Evolutionary conservation across 2,329 filamentous ascomycete species (phyloP), one percentile per base, ranked within the genome.

Genomic region (Pestalotiopsis fici): DNA sequence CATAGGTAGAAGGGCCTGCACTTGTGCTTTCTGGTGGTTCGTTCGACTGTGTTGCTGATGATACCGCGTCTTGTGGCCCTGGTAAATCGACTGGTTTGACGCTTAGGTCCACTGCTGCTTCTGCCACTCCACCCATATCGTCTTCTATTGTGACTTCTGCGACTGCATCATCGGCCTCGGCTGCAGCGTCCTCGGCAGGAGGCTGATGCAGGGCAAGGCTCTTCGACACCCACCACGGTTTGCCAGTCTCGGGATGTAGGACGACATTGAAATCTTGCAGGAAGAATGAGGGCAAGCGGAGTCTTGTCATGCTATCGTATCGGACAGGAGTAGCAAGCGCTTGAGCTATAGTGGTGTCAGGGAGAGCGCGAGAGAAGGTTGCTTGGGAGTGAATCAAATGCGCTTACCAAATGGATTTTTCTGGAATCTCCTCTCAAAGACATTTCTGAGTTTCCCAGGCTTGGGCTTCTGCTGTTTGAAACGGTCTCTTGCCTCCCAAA

Each of bases 401-500:
- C 65, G 13, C 80, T 35, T 80, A 91, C 90, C 91, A 71, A 87
- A 93, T 2, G 90, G 83, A 70, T 92, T 94, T 47, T 83, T 83
- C 35, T 80, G 81, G 1, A 94, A 79, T 67, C 87, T 85, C 66
- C 81, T 83, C 73, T 90, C 87, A 68, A 93, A 87, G 2, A 80
- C 79, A 28, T 81, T 77, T 25, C 77, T 71, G 5, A 75, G 74
- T 23, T 77, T 66, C 67, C 78, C 76, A 57, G 74, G 43, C 67
- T 79, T 78, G 0, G 76, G 72, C 67, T 83, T 83, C 0, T 75
- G 74, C 56, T 79, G 79, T 56, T 77, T 82, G 68, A 79, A 85
- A 15, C 81, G 80, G 50, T 80, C 75, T 66, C 77, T 82, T 0
- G 81, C 80, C 43, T 82, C 77, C 70, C 84, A 81, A 78, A 84